These are phyloP conservation scores for Ceratopteris richardii DNA, from an alignment of 75 land plant genomes.

Conservation along the genomic window DNA sequence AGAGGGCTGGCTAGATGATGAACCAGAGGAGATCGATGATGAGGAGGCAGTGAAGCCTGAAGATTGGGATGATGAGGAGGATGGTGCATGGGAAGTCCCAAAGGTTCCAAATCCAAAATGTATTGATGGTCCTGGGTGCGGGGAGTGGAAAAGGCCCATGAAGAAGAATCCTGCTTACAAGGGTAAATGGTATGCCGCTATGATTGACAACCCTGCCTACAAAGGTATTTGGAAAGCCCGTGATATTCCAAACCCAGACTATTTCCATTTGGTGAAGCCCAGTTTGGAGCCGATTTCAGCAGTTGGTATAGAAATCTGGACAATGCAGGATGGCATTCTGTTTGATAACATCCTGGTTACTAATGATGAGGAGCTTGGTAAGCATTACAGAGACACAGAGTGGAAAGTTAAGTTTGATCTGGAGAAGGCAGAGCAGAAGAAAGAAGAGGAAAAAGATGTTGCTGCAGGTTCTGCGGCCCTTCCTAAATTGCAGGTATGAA, in stretches of 20 bases:
- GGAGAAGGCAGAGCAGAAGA: conserved; percentile 72
- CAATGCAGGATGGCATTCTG: conserved; percentile 93
- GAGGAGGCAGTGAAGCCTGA: conserved; percentile 77
- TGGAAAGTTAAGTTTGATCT: conserved; percentile 75
- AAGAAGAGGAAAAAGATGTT: conserved; percentile 9
- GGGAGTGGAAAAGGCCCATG: conserved; percentile 91
- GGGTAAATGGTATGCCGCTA: conserved; percentile 88
- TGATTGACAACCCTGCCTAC: conserved; percentile 86
- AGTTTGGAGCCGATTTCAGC: conserved; percentile 82
- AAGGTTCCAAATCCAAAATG: conserved; percentile 87
- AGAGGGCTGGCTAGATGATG: conserved; percentile 95
- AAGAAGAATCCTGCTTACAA: conserved; percentile 90
- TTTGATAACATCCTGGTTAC: conserved; percentile 83
- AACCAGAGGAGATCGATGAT: conserved; percentile 93
- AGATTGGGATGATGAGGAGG: conserved; percentile 99
- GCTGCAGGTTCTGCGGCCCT: neutral
- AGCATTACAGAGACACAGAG: conserved; percentile 34
- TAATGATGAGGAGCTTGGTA: conserved; percentile 60
- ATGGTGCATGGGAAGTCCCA: conserved; percentile 94
- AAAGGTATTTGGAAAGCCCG: conserved; percentile 91
- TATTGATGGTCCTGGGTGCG: conserved; percentile 83
- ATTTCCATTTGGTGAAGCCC: conserved; percentile 68
- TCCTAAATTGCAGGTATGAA: neutral
- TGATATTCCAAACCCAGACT: conserved; percentile 73
- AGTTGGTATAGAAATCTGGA: conserved; percentile 96